Evolutionary conservation across 1,284 basidiomycete genomes (phyloP), one percentile per base, ranked within the genome.

Genomic region (Austroboletus niveus): DNA sequence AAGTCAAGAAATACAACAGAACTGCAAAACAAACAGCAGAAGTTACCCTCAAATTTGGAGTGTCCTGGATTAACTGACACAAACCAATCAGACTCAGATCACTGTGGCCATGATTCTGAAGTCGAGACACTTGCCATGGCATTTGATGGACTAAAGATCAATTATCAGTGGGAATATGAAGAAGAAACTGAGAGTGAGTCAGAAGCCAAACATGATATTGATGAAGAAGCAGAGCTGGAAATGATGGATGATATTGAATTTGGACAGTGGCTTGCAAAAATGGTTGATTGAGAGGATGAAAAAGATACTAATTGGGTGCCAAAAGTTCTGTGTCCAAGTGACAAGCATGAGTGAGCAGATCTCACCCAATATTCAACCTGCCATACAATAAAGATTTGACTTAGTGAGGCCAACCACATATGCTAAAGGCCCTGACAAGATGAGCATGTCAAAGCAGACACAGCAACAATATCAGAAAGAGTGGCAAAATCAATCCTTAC

Each of bases 71-170:
- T 38, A 9, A 6, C 10, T 38, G 15, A 14, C 35, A 38, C n/a
- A n/a, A 14, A 38, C 6, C 35, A n/a, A 38, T 38, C 35, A 38
- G 35, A 12, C 35, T 38, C 31, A 32, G 31, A 32, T 32, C 31
- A 32, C 31, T 32, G 31, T 8, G 6, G 15, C 17, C 17, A 17
- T 17, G 35, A 14, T n/a, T 38, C 35, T 8, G 31, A 32, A 32
- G 6, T 29, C 32, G 40, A 48, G 41, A 31, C 35, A 31, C 8
- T 12, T 30, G 11, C 29, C 39, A 42, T 39, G 20, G 31, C 42
- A 42, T 48, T 42, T 41, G 47, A 48, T 36, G 34, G 47, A 20
- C 34, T 48, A 10, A 48, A 48, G 24, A 42, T 48, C 17, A 32
- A 34, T 34, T 48, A 41, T 17, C 24, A 42, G 34, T 22, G 35